These are phyloP conservation scores for Haberlea rhodopensis DNA, from an alignment of 257 asterid genomes.

Conservation along the genomic window DNA sequence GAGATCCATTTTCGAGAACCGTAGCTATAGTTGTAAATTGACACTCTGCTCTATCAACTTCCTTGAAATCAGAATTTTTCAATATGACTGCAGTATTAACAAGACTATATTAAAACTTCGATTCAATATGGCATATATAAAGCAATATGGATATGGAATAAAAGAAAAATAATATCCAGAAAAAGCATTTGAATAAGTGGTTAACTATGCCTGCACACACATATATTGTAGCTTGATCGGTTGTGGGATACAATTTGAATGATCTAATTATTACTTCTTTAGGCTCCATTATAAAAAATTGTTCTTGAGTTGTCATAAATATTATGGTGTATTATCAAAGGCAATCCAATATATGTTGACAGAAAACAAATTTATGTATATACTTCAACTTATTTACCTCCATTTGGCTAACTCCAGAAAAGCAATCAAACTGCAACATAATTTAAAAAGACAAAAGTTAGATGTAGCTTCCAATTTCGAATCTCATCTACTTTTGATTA, in stretches of 20 bases:
- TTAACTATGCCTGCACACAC: conserved; percentile 59
- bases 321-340: conserved; percentile 15
- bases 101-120: conserved; percentile 14
- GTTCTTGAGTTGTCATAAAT: conserved; percentile 54
- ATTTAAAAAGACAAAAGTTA: not conserved
- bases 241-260: conserved; percentile 84
- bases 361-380: conserved; percentile 14
- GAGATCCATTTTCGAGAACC: conserved; percentile 89
- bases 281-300: conserved; percentile 91
- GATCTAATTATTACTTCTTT: conserved; percentile 65
- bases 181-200: conserved; percentile 1
- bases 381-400: conserved; percentile 53
- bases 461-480: too few species aligned
- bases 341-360: not conserved
- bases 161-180: not conserved
- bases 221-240: conserved; percentile 91
- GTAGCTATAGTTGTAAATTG: conserved; percentile 94
- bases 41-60: conserved; percentile 95
- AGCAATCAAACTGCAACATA: conserved; percentile 88
- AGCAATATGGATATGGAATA: not conserved
- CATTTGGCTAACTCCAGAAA: conserved; percentile 84
- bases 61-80: conserved; percentile 83
- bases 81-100: conserved; percentile 73
- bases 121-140: conserved; percentile 1
- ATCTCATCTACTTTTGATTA: too few species aligned